A percentile compares a stretch with the other conserved stretches of the same genome.
Evolutionary conservation across 1,284 basidiomycete genomes (phyloP).

Genomic region (Trametes polyzona): DNA sequence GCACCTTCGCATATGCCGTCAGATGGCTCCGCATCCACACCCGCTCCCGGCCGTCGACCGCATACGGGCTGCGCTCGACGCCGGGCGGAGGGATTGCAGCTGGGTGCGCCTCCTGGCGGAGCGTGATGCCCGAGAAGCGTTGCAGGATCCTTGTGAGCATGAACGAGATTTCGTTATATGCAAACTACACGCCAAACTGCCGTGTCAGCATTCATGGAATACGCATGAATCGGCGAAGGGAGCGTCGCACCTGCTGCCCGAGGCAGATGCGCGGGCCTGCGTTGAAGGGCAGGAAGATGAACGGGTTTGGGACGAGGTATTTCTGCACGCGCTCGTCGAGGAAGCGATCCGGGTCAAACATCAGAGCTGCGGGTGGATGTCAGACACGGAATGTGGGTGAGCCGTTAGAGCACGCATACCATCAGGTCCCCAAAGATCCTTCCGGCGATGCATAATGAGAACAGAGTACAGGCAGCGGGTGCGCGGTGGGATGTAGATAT

Average conservation of each 20-base stretch:
- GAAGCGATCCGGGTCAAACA: slow-evolving; percentile 53
- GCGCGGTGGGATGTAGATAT: slow-evolving; percentile 55
- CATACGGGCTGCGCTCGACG: slow-evolving; percentile 26
- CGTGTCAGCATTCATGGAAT: neutral
- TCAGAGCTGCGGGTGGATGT: slow-evolving; percentile 4
- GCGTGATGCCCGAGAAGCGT: slow-evolving; percentile 49
- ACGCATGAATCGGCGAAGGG: neutral
- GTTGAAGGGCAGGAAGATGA: slow-evolving; percentile 54
- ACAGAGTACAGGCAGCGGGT: slow-evolving; percentile 55
- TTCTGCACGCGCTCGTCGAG: slow-evolving; percentile 41
- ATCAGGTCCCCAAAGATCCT: slow-evolving; percentile 70
- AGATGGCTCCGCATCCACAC: slow-evolving; percentile 58
- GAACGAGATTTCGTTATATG: slow-evolving; percentile 72
- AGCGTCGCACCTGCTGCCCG: slow-evolving; percentile 44
- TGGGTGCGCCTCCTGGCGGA: slow-evolving; percentile 43
- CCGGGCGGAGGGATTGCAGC: slow-evolving; percentile 34
- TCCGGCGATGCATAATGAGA: slow-evolving; percentile 63
- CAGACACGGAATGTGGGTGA: neutral
- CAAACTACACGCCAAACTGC: slow-evolving; percentile 47
- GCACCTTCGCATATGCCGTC: slow-evolving; percentile 55
- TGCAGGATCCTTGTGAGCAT: slow-evolving; percentile 69
- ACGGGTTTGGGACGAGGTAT: slow-evolving; percentile 45
- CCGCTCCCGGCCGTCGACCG: slow-evolving; percentile 48
- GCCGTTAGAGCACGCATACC: slow-evolving; percentile 37
- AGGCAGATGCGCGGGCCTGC: slow-evolving; percentile 53